Base-by-base conservation (phyloP, 2,329 filamentous ascomycete genomes). In the Coniella lustricola region DNA sequence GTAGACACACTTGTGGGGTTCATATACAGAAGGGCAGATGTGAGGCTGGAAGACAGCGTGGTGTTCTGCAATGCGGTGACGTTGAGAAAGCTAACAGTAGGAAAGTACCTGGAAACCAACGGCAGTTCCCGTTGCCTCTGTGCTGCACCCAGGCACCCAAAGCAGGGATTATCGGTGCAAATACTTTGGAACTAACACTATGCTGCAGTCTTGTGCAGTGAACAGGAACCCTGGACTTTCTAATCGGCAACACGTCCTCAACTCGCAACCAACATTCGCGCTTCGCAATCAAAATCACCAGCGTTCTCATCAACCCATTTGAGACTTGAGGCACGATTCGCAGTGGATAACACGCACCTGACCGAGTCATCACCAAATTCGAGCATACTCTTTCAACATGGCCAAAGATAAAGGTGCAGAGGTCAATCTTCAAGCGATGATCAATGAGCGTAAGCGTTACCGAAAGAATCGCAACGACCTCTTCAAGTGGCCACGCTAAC, bases 351-450 rank as follows among this genome's bases (percentile, higher is more conserved):
- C n/a, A 29, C 25, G 25, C 10, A 29, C 5, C 25, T 5, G 10
- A 29, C 25, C 25, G 5, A 29, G 5, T 10, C 10, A 29, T 29
- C 10, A 29, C 25, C 25, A 29, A n/a, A n/a, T n/a, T n/a, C n/a
- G n/a, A n/a, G n/a, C n/a, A n/a, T 16, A 18, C 2, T 35, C 25
- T 16, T 25, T 16, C 46, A 49, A 31, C 32, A 62, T 62, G 59
- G 58, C 54, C 9, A 54, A 54, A 33, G 44, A 47, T 7, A 47
- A 47, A 29, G 53, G 58, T 51, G 52, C 66, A 40, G 73, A 72
- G 34, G 62, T 65, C 22, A 73, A 78, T 40, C 77, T 79, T 53
- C 71, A 78, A 59, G 75, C 74, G 62, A 74, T 79, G 54, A 77
- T 79, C 59, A 62, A 75, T 38, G 69, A 73, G 32, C 74, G 75